A percentile compares a stretch with the other conserved stretches of the same genome.
phyloP scores from a whole-genome alignment of 371 early-diverging fungal genomes.

The Mucor piriformis region DNA sequence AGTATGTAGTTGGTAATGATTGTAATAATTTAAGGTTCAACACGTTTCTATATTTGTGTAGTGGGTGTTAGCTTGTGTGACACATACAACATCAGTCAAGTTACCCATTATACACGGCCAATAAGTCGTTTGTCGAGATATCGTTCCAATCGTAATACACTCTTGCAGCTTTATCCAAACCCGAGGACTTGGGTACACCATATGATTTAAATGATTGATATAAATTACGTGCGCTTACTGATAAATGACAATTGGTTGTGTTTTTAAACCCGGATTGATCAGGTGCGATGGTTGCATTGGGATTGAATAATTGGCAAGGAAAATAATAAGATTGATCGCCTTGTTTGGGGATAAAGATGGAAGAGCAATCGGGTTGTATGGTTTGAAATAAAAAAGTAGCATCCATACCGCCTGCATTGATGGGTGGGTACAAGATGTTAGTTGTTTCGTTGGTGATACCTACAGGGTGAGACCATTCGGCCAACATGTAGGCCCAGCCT shows the following conservation, averaged over 20 bases:
- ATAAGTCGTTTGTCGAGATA: constrained; percentile 40
- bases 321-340: constrained; percentile 60
- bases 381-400: constrained; percentile 58
- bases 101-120: constrained; percentile 76
- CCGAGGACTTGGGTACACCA: constrained; percentile 31
- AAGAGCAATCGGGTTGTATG: constrained; percentile 59
- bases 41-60: constrained; percentile 32
- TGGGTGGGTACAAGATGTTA: constrained; percentile 60
- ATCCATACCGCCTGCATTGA: constrained; percentile 67
- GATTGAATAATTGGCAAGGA: constrained; percentile 67
- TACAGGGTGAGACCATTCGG: constrained; percentile 56
- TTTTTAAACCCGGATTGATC: constrained; percentile 53
- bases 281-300: constrained; percentile 46
- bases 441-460: constrained; percentile 32
- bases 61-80: too few species aligned
- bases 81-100: not conserved
- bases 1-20: constrained; percentile 36
- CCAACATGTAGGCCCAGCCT: constrained; percentile 61
- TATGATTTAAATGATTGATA: constrained; percentile 33
- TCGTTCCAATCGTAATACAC: constrained; percentile 76
- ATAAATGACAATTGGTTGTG: constrained; percentile 67
- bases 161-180: constrained; percentile 52
- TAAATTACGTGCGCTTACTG: constrained; percentile 40
- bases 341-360: constrained; percentile 50
- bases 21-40: constrained; percentile 40